Conservation (phyloP, 208 protist genomes). For the Acanthamoeba lenticulata region DNA sequence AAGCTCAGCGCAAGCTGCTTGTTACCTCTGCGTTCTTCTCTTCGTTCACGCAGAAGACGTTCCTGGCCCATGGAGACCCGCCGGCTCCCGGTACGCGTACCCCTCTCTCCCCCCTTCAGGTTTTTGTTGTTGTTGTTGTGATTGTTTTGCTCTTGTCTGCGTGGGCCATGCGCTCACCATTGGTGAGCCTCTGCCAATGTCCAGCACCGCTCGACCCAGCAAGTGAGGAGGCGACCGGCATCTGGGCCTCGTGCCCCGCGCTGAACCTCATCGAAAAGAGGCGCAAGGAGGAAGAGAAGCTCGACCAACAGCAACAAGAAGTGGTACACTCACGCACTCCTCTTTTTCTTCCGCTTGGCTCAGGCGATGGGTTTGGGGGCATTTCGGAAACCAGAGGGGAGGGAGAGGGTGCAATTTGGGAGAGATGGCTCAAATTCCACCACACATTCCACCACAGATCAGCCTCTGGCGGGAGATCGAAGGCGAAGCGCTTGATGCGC, state of each 20-base stretch:
- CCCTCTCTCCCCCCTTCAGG: too few species aligned
- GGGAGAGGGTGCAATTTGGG: not conserved
- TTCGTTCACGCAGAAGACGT: too few species aligned
- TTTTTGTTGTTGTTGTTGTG: too few species aligned
- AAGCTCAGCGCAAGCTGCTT: too few species aligned
- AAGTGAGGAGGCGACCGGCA: not conserved
- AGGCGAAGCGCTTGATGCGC: slow-evolving; percentile 10
- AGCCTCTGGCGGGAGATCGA: slow-evolving; percentile 34
- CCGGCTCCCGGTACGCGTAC: too few species aligned
- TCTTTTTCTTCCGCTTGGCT: not conserved
- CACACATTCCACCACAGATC: not conserved
- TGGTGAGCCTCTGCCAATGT: not conserved
- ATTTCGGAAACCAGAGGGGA: too few species aligned
- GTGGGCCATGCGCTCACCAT: too few species aligned
- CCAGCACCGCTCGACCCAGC: not conserved
- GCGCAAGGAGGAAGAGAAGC: slow-evolving; percentile 38
- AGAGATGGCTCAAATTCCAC: not conserved
- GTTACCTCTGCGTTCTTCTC: too few species aligned
- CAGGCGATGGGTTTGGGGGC: too few species aligned
- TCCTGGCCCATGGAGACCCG: not conserved
- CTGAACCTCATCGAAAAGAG: not conserved
- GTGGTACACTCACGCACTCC: not conserved
- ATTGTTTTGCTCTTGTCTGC: too few species aligned
- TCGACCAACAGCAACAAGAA: slow-evolving; percentile 22
- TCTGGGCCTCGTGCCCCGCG: not conserved